Base-by-base conservation (phyloP, 2,329 filamentous ascomycete genomes). In the Fusarium sp. region DNA sequence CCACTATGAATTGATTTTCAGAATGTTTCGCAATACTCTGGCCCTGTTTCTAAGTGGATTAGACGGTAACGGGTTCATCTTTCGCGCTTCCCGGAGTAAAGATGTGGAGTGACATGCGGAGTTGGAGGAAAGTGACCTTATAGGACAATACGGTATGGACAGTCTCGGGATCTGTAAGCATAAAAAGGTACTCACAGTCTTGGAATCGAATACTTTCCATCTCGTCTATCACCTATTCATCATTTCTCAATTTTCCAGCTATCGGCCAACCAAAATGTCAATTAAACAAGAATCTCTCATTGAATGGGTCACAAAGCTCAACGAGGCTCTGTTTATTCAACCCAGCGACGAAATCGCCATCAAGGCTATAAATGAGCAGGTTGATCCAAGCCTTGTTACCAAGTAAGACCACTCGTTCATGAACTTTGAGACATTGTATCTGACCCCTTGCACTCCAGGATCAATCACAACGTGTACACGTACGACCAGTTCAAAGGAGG, bases 241-340 rank as follows among this genome's bases (percentile, higher is more conserved):
- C 30, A 33, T 0, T 20, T 24, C 2, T 20, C 0, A 1, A 24
- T 7, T 14, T 0, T 11, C 6, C 0, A 50, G 3, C 15, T 14
- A 2, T n/a, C 4, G 20, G 16, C 4, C 22, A 20, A 0, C 3
- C 8, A 50, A 20, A 11, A 51, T 51, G n/a, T 20, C 47, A 0
- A 1, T 12, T 2, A 11, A 24, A 20, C 30, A 15, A 33, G 47
- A 11, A 0, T 51, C 30, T 15, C 47, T 51, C 1, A 3, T 11
- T 6, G 3, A 35, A n/a, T 51, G 47, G 47, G 2, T 51, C 6
- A 33, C 47, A 4, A 35, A 15, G 9, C 47, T 35, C 30, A 51
- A 35, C 16, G 9, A 51, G 1, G 24, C 47, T 8, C 47, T 51
- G 9, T 51, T 51, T 9, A 35, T 51, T 7, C 47, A 51, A 12